Percentiles rank a stretch among this genome's conserved stretches.
These are phyloP conservation scores for Narthecium ossifragum DNA, from an alignment of 106 monocot genomes.

Conservation along the genomic window DNA sequence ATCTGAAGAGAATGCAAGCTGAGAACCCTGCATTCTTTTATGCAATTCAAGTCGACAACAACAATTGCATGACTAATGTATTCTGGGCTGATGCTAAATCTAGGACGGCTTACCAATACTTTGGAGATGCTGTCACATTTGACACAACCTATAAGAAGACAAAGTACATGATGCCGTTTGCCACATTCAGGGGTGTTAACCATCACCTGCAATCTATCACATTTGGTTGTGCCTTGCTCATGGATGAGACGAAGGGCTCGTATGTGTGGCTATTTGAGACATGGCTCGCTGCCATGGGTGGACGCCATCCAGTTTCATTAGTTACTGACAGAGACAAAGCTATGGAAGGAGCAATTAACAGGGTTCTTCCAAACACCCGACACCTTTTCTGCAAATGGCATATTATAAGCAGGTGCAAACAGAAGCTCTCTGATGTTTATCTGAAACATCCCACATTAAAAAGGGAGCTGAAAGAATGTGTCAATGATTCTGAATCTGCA, in stretches of 20 bases:
- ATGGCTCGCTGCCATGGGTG: constrained; percentile 81
- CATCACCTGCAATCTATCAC: constrained; percentile 76
- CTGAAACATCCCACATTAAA: constrained; percentile 48
- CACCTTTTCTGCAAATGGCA: constrained; percentile 84
- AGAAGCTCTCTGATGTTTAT: constrained; percentile 74
- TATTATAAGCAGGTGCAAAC: constrained; percentile 78
- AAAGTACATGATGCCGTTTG: constrained; percentile 98
- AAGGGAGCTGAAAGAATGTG: constrained; percentile 57
- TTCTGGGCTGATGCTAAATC: constrained; percentile 90
- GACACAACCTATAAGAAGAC: constrained; percentile 94
- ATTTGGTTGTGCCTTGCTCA: constrained; percentile 80
- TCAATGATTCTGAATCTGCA: constrained; percentile 43
- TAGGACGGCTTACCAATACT: constrained; percentile 61
- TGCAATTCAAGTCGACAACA: constrained; percentile 89
- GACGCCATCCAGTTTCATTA: constrained; percentile 45
- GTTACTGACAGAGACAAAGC: constrained; percentile 74
- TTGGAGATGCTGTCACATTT: constrained; percentile 77
- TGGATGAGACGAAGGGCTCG: constrained; percentile 94
- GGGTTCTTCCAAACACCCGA: constrained; percentile 62
- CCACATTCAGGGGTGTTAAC: constrained; percentile 76
- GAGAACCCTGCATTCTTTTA: constrained; percentile 87
- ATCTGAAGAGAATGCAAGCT: constrained; percentile 75
- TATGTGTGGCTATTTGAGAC: constrained; percentile 94
- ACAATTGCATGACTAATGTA: constrained; percentile 86
- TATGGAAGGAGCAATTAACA: constrained; percentile 77